Percentiles rank a stretch among this genome's conserved stretches.
Evolutionary conservation across 2,329 filamentous ascomycete species (phyloP).

Genomic region (Magnaporthiopsis poae): DNA sequence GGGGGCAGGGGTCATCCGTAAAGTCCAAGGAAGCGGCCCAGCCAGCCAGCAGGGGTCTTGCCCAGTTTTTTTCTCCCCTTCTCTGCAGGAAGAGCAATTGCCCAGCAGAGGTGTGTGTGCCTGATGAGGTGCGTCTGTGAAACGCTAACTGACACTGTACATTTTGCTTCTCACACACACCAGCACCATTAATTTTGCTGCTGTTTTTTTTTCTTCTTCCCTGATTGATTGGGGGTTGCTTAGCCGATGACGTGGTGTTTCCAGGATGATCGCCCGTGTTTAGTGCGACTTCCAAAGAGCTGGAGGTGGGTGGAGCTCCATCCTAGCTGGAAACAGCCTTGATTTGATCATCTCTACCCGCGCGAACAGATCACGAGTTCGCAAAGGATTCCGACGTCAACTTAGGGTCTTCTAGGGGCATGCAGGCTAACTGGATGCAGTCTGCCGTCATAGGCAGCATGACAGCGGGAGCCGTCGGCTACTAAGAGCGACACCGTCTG

Average conservation of each 20-base stretch:
- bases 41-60: neutral
- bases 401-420: neutral
- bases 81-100: neutral
- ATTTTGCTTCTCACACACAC: neutral
- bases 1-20: neutral
- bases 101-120: neutral
- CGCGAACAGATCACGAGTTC: neutral
- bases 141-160: too few species aligned
- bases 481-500: neutral
- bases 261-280: neutral
- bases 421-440: neutral
- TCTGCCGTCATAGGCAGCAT: neutral
- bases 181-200: neutral
- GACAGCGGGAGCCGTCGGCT: neutral
- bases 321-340: neutral
- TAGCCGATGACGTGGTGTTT: neutral
- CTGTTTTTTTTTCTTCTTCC: neutral
- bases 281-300: neutral
- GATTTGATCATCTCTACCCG: neutral
- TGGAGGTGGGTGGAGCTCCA: neutral
- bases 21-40: neutral
- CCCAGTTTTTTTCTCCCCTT: neutral
- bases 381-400: neutral
- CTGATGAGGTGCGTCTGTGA: neutral
- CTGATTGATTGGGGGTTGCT: neutral